A percentile compares a stretch with the other conserved stretches of the same genome.
Evolutionary conservation across 768 basidiomycete genomes (phyloP).

Genomic region (Russula sp.): DNA sequence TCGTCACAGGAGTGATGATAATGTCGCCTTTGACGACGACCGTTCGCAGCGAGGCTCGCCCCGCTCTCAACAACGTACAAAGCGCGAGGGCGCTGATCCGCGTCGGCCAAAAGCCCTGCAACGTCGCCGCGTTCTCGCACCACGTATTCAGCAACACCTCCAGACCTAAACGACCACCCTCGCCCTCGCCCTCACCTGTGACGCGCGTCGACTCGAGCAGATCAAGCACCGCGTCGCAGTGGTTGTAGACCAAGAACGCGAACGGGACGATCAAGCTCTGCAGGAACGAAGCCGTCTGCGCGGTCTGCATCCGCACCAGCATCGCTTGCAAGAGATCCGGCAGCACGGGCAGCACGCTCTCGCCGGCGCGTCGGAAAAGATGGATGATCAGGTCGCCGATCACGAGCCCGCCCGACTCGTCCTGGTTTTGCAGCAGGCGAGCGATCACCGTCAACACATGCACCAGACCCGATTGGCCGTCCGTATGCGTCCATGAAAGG

Average conservation of each 20-base stretch:
- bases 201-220: constrained; percentile 65
- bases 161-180: constrained; percentile 55
- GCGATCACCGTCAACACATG: constrained; percentile 70
- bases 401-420: constrained; percentile 88
- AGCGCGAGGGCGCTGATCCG: constrained; percentile 81
- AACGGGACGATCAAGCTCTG: constrained; percentile 94
- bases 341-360: constrained; percentile 73
- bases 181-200: not conserved
- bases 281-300: constrained; percentile 85
- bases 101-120: constrained; percentile 93
- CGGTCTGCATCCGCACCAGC: constrained; percentile 69
- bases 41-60: constrained; percentile 56
- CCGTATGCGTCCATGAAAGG: constrained; percentile 61
- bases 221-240: constrained; percentile 69
- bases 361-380: constrained; percentile 75
- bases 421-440: constrained; percentile 64
- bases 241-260: constrained; percentile 85
- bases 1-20: constrained; percentile 72
- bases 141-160: constrained; percentile 86
- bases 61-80: constrained; percentile 59
- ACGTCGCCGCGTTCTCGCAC: constrained; percentile 91
- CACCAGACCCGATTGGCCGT: constrained; percentile 68
- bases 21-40: constrained; percentile 88
- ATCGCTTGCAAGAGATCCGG: constrained; percentile 84
- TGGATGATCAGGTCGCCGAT: constrained; percentile 96